Base-by-base conservation (phyloP, 306 rosid genomes). In the Casuarina equisetifolia region DNA sequence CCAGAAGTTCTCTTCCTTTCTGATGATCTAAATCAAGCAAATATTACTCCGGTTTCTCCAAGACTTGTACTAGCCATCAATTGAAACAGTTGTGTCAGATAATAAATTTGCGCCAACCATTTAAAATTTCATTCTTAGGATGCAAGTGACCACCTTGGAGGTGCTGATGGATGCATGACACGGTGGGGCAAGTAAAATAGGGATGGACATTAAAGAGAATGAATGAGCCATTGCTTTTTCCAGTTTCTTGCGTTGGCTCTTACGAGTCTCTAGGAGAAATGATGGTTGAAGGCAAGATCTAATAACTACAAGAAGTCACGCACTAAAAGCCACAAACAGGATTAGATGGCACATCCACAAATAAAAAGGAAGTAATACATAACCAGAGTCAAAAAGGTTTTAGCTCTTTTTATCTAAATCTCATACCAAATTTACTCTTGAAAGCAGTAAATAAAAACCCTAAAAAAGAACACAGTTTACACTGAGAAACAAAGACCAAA, bases 351-450 rank as follows among this genome's bases (percentile, higher is more conserved):
- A 68, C 57, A 69, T 62, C 54, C 76, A 73, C 70, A 49, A 48
- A 69, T 74, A 61, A 75, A 20, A 67, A 67, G 9, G 69, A 72
- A n/a, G 38, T 61, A 48, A 45, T 64, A 53, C 75, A 50, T 2
- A 40, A 32, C 67, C 67, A 75, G 36, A 36, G 1, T 16, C 36
- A 46, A 42, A 53, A 46, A 72, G 71, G 81, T 80, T 82, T n/a
- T 78, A 53, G 10, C 79, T 42, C 42, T 53, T 55, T 84, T 76
- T 59, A 59, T 73, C 77, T 77, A 64, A 46, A 53, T 70, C 69
- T 74, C 57, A 44, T 78, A 58, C 61, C 79, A 42, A 78, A 73
- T 77, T 82, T 84, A 80, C 90, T 66, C 70, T 16, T 62, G 73
- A 77, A 78, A 78, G 78, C 32, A 75, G 63, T 25, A 19, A 85